Evolutionary conservation across 441 rosid genomes (phyloP).

Genomic region (Pelargonium australe): DNA sequence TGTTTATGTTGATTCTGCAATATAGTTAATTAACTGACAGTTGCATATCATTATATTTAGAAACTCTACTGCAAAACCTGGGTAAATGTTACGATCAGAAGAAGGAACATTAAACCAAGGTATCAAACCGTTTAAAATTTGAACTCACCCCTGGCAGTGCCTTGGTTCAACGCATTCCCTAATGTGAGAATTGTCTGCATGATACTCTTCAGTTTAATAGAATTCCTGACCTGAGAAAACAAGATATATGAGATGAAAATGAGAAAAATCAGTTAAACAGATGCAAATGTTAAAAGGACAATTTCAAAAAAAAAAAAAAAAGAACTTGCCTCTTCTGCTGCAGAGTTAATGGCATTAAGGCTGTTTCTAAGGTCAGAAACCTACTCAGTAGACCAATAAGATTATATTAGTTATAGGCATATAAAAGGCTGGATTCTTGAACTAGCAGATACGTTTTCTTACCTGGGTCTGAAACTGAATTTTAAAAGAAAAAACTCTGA

Average conservation of each 20-base stretch:
- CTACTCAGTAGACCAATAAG: constrained; percentile 32
- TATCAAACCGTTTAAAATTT: not conserved
- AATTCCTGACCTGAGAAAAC: constrained; percentile 58
- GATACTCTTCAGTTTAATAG: constrained; percentile 69
- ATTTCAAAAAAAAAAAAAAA: constrained; percentile 18
- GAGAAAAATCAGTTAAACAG: not conserved
- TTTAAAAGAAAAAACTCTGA: constrained; percentile 86
- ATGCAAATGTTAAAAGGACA: not conserved
- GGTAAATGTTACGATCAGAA: not conserved
- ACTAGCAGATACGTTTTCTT: constrained; percentile 18
- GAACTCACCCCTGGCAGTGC: constrained; percentile 91
- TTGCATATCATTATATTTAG: not conserved
- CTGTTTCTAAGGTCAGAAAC: constrained; percentile 75
- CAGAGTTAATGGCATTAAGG: constrained; percentile 58
- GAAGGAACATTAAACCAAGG: constrained; percentile 1
- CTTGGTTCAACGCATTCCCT: constrained; percentile 92
- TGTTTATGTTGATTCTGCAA: not conserved
- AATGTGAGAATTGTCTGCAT: constrained; percentile 88
- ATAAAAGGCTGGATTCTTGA: not conserved
- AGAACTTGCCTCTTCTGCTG: constrained; percentile 79
- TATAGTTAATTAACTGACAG: not conserved
- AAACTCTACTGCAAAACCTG: not conserved
- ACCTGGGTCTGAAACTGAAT: constrained; percentile 80
- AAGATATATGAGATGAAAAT: constrained; percentile 2
- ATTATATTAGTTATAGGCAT: not conserved